These are phyloP conservation scores for Cutaneotrichosporon dermatis DNA, from an alignment of 1,284 basidiomycete genomes.

Conservation along the genomic window DNA sequence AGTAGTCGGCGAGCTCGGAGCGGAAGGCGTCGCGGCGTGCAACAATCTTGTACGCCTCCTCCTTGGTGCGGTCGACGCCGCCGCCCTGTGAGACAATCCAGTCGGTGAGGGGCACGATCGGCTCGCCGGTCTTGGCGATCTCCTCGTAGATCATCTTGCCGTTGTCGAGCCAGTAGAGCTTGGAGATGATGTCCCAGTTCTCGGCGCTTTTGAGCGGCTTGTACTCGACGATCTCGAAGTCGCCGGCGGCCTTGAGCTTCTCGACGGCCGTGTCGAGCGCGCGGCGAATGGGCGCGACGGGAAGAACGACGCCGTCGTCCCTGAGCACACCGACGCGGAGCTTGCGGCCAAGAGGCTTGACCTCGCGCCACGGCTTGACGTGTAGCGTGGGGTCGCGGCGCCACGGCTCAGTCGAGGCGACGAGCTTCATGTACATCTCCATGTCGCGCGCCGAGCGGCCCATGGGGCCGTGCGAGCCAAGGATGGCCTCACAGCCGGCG, in stretches of 20 bases:
- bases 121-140: constrained; percentile 39
- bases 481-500: constrained; percentile 36
- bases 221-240: constrained; percentile 36
- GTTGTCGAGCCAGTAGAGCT: constrained; percentile 44
- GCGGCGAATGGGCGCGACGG: constrained; percentile 49
- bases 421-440: constrained; percentile 57
- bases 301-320: constrained; percentile 60
- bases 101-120: constrained; percentile 36
- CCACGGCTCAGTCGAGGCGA: constrained; percentile 57
- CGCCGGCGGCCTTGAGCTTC: constrained; percentile 25
- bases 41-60: constrained; percentile 33
- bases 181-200: constrained; percentile 35
- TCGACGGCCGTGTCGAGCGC: constrained; percentile 39
- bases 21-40: constrained; percentile 32
- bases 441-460: constrained; percentile 57
- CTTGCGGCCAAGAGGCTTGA: constrained; percentile 54
- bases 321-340: constrained; percentile 41
- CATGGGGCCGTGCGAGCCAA: constrained; percentile 57
- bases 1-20: constrained; percentile 29
- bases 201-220: constrained; percentile 21
- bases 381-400: constrained; percentile 55
- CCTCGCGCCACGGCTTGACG: constrained; percentile 54
- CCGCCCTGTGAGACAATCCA: constrained; percentile 29
- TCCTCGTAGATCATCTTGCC: constrained; percentile 36
- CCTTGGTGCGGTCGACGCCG: constrained; percentile 32